These are phyloP conservation scores for Boeremia lycopersici DNA, from an alignment of 2,329 filamentous ascomycete genomes.

Conservation along the genomic window DNA sequence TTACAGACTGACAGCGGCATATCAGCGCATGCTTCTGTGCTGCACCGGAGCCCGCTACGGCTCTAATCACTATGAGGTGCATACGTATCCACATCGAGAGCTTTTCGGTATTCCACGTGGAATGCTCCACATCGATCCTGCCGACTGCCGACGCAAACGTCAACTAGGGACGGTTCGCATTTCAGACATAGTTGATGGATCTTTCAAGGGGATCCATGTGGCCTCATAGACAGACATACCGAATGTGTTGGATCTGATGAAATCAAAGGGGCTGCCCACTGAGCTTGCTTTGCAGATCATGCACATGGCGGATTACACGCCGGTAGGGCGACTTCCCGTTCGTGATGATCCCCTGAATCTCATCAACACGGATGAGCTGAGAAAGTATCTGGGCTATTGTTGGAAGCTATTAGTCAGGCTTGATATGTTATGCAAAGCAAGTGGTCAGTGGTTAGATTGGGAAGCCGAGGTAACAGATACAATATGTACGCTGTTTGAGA, in stretches of 20 bases:
- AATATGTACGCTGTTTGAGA: neutral
- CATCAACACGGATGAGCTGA: neutral
- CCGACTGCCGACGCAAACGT: neutral
- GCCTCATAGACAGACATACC: neutral
- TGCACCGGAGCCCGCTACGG: neutral
- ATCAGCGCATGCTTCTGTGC: neutral
- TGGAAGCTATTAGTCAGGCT: neutral
- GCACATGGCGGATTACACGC: neutral
- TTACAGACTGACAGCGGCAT: neutral
- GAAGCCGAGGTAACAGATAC: neutral
- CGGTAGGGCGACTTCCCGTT: neutral
- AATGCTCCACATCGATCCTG: neutral
- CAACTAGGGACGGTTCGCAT: neutral
- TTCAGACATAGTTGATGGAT: neutral
- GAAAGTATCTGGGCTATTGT: neutral
- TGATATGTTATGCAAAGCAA: neutral
- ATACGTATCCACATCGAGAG: slow-evolving; percentile 1
- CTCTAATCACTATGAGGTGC: neutral
- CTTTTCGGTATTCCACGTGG: neutral
- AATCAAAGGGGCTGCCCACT: neutral
- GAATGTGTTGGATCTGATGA: neutral
- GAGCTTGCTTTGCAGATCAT: neutral
- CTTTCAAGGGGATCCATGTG: neutral
- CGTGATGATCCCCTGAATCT: neutral
- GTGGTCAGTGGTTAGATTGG: neutral